Evolutionary conservation across 371 early-diverging fungal genomes (phyloP).

Genomic region (Smittium mucronatum): DNA sequence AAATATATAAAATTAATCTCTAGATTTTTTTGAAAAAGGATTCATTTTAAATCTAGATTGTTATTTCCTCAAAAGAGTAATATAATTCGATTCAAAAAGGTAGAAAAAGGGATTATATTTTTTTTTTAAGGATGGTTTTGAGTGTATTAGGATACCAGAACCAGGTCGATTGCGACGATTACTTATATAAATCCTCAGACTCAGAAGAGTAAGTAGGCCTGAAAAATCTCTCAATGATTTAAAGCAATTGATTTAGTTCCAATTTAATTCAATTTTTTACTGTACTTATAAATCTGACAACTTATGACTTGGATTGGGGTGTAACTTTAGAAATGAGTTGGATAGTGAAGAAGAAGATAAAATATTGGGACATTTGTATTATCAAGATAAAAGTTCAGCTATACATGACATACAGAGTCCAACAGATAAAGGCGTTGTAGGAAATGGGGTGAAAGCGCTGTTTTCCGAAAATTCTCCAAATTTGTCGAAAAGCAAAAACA

Average conservation of each 20-base stretch:
- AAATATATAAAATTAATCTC: too few relatives aligned
- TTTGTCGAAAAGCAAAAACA: too few relatives aligned
- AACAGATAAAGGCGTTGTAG: too few relatives aligned
- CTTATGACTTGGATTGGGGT: background rate
- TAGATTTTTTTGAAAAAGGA: too few relatives aligned
- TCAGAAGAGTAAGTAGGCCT: background rate
- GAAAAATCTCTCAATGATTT: background rate
- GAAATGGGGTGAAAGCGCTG: too few relatives aligned
- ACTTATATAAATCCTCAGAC: background rate
- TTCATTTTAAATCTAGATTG: too few relatives aligned
- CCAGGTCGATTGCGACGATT: background rate
- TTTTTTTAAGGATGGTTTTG: background rate
- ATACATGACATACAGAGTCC: background rate
- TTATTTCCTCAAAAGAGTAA: too few relatives aligned
- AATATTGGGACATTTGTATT: constrained; percentile 28
- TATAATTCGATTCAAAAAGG: too few relatives aligned
- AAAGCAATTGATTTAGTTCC: background rate
- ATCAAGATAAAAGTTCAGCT: constrained; percentile 12
- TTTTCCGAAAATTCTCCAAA: too few relatives aligned
- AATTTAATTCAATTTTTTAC: background rate
- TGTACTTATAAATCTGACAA: background rate
- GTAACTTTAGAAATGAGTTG: background rate
- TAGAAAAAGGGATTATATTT: background rate
- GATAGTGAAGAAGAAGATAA: constrained; percentile 31
- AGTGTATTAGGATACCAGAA: background rate